Evolutionary conservation across 345 rosid species (phyloP).

Genomic region (Populus simonii): DNA sequence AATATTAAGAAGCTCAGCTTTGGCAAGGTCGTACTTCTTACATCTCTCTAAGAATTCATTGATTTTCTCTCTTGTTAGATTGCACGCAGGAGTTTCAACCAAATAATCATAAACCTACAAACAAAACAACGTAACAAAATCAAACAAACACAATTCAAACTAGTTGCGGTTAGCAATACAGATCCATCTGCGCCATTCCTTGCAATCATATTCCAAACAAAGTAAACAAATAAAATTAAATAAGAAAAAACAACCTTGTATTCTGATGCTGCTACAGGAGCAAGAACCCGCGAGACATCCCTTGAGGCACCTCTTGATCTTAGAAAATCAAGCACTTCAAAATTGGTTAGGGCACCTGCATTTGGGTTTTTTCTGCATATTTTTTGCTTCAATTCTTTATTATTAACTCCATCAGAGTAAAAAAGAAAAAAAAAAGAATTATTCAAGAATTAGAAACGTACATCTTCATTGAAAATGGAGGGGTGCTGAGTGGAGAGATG

Average conservation of each 20-base stretch:
- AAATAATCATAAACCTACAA: constrained; percentile 72
- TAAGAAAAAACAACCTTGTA: constrained; percentile 46
- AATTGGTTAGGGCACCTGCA: constrained; percentile 71
- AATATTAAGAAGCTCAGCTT: constrained; percentile 78
- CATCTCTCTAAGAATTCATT: constrained; percentile 47
- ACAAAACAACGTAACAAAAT: neutral
- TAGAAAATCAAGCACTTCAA: constrained; percentile 65
- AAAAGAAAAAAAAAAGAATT: neutral
- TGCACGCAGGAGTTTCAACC: constrained; percentile 48
- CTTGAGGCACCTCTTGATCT: constrained; percentile 72
- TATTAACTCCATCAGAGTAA: neutral
- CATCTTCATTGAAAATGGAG: constrained; percentile 10
- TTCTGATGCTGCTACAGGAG: constrained; percentile 60
- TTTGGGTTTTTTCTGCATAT: constrained; percentile 58
- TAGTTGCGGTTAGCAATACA: too few relatives aligned
- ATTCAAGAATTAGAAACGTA: neutral
- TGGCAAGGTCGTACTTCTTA: constrained; percentile 57
- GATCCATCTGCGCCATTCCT: too few relatives aligned
- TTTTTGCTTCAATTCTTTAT: neutral
- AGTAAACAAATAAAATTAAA: neutral
- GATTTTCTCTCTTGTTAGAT: constrained; percentile 60
- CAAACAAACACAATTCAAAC: neutral
- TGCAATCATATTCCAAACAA: neutral
- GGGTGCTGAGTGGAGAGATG: too few relatives aligned
- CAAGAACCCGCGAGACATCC: constrained; percentile 59